A percentile compares a stretch with the other conserved stretches of the same genome.
Evolutionary conservation across 2,329 filamentous ascomycete genomes (phyloP).

Genomic region (Cladosporium sp.): DNA sequence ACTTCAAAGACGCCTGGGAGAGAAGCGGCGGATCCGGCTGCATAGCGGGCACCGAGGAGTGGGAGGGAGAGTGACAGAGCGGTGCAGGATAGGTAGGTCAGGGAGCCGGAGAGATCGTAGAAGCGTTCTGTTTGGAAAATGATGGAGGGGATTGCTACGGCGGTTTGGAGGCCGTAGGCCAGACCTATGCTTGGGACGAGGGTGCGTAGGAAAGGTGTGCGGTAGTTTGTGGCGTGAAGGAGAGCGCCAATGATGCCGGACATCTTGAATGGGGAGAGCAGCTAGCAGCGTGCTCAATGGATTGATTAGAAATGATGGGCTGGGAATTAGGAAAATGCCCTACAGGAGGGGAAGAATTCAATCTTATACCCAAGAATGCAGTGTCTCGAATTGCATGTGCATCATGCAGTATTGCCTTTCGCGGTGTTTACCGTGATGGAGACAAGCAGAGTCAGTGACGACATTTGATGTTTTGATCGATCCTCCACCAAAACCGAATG

Average conservation of each 20-base stretch:
- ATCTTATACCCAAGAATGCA: too few relatives aligned
- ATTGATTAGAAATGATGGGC: too few relatives aligned
- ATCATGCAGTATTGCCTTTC: too few relatives aligned
- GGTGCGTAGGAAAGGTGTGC: conserved; percentile 58
- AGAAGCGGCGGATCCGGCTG: conserved; percentile 40
- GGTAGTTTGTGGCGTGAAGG: conserved; percentile 58
- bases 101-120: conserved; percentile 64
- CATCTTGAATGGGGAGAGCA: conserved; percentile 20
- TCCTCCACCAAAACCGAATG: background rate
- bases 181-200: conserved; percentile 59
- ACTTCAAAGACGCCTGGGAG: conserved; percentile 46
- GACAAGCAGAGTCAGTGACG: background rate
- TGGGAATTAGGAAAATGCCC: too few relatives aligned
- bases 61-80: conserved; percentile 60
- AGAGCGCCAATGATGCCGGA: conserved; percentile 42
- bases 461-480: background rate
- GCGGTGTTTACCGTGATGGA: too few relatives aligned
- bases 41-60: conserved; percentile 51
- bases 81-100: conserved; percentile 63
- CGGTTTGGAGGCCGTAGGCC: conserved; percentile 60
- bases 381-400: too few relatives aligned
- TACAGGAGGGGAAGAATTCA: too few relatives aligned
- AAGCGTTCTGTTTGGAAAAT: conserved; percentile 59
- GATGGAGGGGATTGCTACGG: conserved; percentile 60
- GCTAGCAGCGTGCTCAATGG: background rate